Conservation (phyloP, 345 rosid species). For the Citrus trifoliata region DNA sequence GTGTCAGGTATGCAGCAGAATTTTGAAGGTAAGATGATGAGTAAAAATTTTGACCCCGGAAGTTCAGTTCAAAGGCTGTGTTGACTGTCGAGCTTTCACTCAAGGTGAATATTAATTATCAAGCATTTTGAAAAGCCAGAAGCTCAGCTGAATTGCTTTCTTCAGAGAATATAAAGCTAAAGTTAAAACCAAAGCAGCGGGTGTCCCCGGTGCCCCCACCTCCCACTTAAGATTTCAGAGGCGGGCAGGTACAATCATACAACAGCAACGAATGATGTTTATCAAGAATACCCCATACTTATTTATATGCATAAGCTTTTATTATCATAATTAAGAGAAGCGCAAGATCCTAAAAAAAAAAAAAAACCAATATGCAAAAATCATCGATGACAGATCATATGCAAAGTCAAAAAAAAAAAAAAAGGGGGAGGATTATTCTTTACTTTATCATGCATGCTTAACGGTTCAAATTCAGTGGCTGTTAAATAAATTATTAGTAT, state of each 20-base stretch:
- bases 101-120: not conserved
- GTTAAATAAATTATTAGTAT: not conserved
- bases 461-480: not conserved
- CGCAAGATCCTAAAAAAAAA: not conserved
- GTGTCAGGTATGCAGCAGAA: not conserved
- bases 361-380: not conserved
- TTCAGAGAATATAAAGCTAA: not conserved
- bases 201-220: not conserved
- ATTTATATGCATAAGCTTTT: not conserved
- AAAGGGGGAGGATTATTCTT: not conserved
- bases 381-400: not conserved
- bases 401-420: too few relatives aligned
- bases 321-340: not conserved
- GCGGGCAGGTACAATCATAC: not conserved
- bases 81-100: not conserved
- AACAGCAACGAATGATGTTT: not conserved
- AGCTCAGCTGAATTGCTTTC: slow-evolving; percentile 3
- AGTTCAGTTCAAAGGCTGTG: not conserved
- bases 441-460: not conserved
- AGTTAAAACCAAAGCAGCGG: not conserved
- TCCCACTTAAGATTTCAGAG: not conserved
- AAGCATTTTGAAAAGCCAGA: slow-evolving; percentile 8
- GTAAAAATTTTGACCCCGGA: not conserved
- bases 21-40: not conserved
- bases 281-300: not conserved